Percentiles rank a stretch among this genome's conserved stretches.
Evolutionary conservation across 2,329 filamentous ascomycete genomes (phyloP).

Genomic region (Epichloe bromicola): DNA sequence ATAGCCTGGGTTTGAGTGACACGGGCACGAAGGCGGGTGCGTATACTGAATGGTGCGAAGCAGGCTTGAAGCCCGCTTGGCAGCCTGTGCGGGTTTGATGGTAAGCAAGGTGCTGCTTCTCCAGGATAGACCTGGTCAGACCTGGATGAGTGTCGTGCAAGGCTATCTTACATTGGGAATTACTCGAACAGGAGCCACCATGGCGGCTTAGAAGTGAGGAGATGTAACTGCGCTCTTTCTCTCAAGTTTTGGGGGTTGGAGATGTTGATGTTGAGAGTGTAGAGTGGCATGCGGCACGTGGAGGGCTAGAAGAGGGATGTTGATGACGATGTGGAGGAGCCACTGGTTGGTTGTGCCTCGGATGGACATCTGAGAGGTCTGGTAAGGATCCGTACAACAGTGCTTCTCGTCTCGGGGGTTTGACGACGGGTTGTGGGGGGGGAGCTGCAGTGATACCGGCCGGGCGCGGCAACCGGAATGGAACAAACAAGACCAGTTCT

Average conservation of each 20-base stretch:
- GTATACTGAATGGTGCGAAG: slow-evolving; percentile 85
- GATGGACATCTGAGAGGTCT: not conserved
- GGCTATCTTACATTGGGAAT: slow-evolving; percentile 20
- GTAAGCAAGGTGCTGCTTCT: not conserved
- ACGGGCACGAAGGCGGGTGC: slow-evolving; percentile 79
- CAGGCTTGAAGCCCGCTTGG: slow-evolving; percentile 53
- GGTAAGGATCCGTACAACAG: not conserved
- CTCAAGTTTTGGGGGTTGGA: not conserved
- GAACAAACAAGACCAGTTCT: slow-evolving; percentile 11
- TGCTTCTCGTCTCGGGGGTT: not conserved
- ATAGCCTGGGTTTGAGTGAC: slow-evolving; percentile 77
- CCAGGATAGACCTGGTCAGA: too few species aligned
- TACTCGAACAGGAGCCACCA: slow-evolving; percentile 19
- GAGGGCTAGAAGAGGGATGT: not conserved
- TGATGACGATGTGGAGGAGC: not conserved
- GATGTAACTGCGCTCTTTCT: not conserved
- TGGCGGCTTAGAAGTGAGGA: slow-evolving; percentile 4
- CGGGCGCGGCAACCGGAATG: slow-evolving; percentile 3
- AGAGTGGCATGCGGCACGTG: not conserved
- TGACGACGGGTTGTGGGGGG: not conserved
- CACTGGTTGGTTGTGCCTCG: not conserved
- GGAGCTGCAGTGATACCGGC: not conserved
- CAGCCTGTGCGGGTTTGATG: slow-evolving; percentile 28
- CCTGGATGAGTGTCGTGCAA: not conserved
- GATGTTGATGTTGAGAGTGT: not conserved